Percentiles rank a stretch among this genome's conserved stretches.
phyloP scores from a whole-genome alignment of 2,329 filamentous ascomycete species.

The Pestalotiopsis sp. region DNA sequence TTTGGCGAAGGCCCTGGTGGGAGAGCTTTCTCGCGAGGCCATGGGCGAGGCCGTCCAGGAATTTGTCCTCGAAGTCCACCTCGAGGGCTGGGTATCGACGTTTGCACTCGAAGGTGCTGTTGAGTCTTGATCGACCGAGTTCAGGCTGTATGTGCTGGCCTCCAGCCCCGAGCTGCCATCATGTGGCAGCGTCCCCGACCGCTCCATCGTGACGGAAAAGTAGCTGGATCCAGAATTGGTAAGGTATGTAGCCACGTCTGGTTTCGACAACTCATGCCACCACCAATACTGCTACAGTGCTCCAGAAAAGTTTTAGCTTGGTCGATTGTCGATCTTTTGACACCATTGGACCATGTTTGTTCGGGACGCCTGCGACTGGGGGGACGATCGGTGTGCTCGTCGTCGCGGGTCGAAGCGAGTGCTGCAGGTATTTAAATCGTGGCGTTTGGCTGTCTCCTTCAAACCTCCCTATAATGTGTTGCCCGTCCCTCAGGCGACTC shows the following conservation, averaged over 20 bases:
- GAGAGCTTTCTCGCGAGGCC: constrained; percentile 33
- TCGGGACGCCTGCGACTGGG: constrained; percentile 1
- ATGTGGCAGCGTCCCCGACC: constrained; percentile 27
- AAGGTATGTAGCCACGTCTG: constrained; percentile 12
- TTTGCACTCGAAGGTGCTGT: constrained; percentile 33
- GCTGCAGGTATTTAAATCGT: neutral
- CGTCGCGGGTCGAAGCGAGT: neutral
- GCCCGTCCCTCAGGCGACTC: neutral
- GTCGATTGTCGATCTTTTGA: constrained; percentile 12
- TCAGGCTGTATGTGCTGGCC: constrained; percentile 33
- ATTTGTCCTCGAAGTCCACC: constrained; percentile 34
- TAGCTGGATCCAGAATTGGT: constrained; percentile 17
- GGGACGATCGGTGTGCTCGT: neutral
- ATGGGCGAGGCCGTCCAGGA: constrained; percentile 32
- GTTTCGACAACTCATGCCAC: constrained; percentile 12
- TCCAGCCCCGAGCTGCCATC: constrained; percentile 29
- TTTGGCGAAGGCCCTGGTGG: constrained; percentile 24
- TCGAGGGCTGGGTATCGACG: constrained; percentile 32
- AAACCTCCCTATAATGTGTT: neutral
- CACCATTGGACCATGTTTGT: constrained; percentile 16
- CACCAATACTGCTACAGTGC: neutral
- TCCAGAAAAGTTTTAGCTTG: constrained; percentile 16
- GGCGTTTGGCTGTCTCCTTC: neutral
- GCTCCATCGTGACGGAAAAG: constrained; percentile 13
- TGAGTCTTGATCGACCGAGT: constrained; percentile 33